Percentiles rank a stretch among this genome's conserved stretches.
These are phyloP conservation scores for Pouteria glomerata DNA, from an alignment of 148 eudicot genomes.

Conservation along the genomic window DNA sequence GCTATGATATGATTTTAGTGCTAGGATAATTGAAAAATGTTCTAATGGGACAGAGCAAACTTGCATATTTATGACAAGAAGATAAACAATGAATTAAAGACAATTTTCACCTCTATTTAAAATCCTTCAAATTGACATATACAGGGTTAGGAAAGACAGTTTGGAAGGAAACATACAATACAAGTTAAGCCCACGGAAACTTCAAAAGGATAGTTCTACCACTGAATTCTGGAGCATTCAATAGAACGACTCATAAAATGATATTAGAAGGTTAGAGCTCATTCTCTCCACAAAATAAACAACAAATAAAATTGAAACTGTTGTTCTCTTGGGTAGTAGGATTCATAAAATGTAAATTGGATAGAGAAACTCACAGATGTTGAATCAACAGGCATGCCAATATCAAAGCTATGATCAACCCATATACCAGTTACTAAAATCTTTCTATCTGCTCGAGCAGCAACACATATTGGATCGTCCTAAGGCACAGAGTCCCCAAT, in stretches of 20 bases:
- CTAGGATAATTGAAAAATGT: neutral
- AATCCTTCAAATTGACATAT: neutral
- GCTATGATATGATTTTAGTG: no score
- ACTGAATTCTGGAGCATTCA: no score
- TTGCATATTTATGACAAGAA: neutral
- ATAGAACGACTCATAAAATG: neutral
- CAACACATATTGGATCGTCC: constrained; percentile 91
- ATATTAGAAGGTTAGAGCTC: neutral
- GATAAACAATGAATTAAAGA: neutral
- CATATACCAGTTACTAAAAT: constrained; percentile 55
- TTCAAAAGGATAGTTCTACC: neutral
- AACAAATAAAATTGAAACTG: neutral
- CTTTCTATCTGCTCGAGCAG: constrained; percentile 71
- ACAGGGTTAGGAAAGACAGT: neutral
- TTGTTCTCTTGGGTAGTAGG: no score
- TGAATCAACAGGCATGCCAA: constrained; percentile 42
- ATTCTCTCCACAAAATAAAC: neutral
- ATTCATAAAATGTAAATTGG: neutral
- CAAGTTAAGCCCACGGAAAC: neutral
- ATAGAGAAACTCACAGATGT: constrained; percentile 42
- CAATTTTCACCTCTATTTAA: neutral
- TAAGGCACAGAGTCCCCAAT: constrained; percentile 15
- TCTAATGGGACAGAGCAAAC: neutral
- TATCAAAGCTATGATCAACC: constrained; percentile 65
- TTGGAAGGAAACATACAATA: neutral